phyloP scores from a whole-genome alignment of 164 flowering plant species.

The Piper longum region DNA sequence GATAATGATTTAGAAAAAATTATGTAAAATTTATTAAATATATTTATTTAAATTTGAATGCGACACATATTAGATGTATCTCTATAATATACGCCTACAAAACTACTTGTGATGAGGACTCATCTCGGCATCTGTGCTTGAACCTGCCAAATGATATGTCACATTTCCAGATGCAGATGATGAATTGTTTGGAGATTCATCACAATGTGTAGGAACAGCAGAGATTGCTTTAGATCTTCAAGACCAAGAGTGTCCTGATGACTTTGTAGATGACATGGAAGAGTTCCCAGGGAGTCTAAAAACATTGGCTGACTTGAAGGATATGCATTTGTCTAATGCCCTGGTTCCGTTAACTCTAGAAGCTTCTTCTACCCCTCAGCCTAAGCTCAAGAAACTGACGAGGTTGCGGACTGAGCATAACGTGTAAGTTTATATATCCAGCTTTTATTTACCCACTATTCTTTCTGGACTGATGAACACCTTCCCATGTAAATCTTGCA shows the following conservation, averaged over 20 bases:
- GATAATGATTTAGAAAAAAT: too few relatives aligned
- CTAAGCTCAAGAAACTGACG: constrained; percentile 38
- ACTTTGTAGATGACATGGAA: too few relatives aligned
- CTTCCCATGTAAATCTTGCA: too few relatives aligned
- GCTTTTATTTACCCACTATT: not conserved
- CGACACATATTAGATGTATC: too few relatives aligned
- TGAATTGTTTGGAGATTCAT: not conserved
- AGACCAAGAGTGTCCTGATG: constrained; percentile 32
- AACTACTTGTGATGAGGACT: too few relatives aligned
- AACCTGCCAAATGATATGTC: too few relatives aligned
- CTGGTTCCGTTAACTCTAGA: constrained; percentile 36
- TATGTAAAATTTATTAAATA: too few relatives aligned
- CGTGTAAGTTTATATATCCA: constrained; percentile 17
- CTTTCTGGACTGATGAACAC: not conserved
- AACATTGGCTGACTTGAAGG: constrained; percentile 57
- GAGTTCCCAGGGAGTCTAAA: constrained; percentile 52
- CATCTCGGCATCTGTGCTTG: too few relatives aligned
- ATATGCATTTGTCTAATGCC: constrained; percentile 62
- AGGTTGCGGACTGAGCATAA: constrained; percentile 58
- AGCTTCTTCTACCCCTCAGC: constrained; percentile 42
- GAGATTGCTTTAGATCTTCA: not conserved
- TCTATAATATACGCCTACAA: too few relatives aligned
- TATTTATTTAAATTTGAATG: too few relatives aligned
- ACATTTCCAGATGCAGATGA: too few relatives aligned
- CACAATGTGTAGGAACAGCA: not conserved